Evolutionary conservation across 768 basidiomycete species (phyloP), one percentile per base, ranked within the genome.

Genomic region (Naganishia antarctica): DNA sequence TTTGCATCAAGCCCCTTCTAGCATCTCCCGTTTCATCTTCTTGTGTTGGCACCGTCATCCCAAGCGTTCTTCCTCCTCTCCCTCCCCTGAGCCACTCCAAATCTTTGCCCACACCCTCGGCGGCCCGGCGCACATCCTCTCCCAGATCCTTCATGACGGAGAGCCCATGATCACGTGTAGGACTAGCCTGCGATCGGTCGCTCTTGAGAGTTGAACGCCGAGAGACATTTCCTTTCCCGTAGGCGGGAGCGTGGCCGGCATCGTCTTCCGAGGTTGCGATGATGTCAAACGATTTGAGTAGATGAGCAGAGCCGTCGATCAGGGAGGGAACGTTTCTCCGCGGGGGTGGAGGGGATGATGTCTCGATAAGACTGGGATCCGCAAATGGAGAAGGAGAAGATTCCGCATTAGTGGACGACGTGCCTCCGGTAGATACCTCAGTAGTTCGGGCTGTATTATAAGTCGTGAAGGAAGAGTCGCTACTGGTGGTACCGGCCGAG

Each of bases 331-430:
- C 53, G 23, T 57, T n/a, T 4, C 53, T 15, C 26, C 32, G 37
- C 3, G 53, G 53, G 16, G 53, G 53, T 8, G 53, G 32, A n/a
- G 53, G 53, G 34, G n/a, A 26, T 23, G 53, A 23, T 4, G 32
- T 37, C 11, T 51, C 31, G 16, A n/a, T 32, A 28, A 51, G 18
- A 3, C 18, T 5, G 7, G 53, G 53, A 40, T 57, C 53, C 11
- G 31, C 53, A 25, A 57, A 57, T 40, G 53, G 53, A 11, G 53
- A 57, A 37, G 53, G n/a, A 15, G 37, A n/a, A n/a, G n/a, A n/a
- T n/a, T n/a, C n/a, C n/a, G n/a, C n/a, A n/a, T n/a, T n/a, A n/a
- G n/a, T n/a, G n/a, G n/a, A n/a, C n/a, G n/a, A n/a, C n/a, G 21
- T 57, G n/a, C 18, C 23, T 51, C 32, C 32, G 23, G 32, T 32